phyloP scores from a whole-genome alignment of 768 basidiomycete species.

The Lentinula sp. region DNA sequence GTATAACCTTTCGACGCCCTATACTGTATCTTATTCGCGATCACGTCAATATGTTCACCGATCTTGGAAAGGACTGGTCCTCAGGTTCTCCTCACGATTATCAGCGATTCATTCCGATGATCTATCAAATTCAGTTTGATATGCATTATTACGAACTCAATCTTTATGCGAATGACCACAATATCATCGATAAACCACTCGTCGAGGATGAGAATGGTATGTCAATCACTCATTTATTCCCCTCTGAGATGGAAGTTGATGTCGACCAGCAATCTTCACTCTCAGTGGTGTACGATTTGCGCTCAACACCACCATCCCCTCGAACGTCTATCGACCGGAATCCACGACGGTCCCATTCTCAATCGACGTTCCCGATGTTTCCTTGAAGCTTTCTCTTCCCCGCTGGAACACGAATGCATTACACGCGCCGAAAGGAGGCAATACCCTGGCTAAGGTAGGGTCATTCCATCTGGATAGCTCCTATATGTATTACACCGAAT shows the following conservation, averaged over 20 bases:
- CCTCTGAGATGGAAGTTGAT: not conserved
- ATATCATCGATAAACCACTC: conserved; percentile 88
- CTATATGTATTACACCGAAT: conserved; percentile 68
- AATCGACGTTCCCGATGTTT: conserved; percentile 51
- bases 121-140: conserved; percentile 66
- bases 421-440: conserved; percentile 53
- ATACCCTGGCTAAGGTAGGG: conserved; percentile 56
- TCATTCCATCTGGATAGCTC: conserved; percentile 55
- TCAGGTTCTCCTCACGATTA: conserved; percentile 78
- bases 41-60: conserved; percentile 91
- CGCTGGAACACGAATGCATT: conserved; percentile 85
- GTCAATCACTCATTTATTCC: conserved; percentile 6
- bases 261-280: conserved; percentile 62
- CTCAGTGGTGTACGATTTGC: conserved; percentile 53
- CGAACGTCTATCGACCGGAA: conserved; percentile 68
- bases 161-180: conserved; percentile 90
- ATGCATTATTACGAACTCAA: conserved; percentile 74
- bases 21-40: conserved; percentile 79
- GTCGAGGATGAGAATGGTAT: conserved; percentile 81
- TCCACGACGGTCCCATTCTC: conserved; percentile 61
- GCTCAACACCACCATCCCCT: conserved; percentile 51
- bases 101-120: conserved; percentile 76
- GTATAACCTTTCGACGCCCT: conserved; percentile 67
- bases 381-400: conserved; percentile 63
- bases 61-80: conserved; percentile 90